These are phyloP conservation scores for Fomitopsis pulvina DNA, from an alignment of 768 basidiomycete genomes.

Conservation along the genomic window DNA sequence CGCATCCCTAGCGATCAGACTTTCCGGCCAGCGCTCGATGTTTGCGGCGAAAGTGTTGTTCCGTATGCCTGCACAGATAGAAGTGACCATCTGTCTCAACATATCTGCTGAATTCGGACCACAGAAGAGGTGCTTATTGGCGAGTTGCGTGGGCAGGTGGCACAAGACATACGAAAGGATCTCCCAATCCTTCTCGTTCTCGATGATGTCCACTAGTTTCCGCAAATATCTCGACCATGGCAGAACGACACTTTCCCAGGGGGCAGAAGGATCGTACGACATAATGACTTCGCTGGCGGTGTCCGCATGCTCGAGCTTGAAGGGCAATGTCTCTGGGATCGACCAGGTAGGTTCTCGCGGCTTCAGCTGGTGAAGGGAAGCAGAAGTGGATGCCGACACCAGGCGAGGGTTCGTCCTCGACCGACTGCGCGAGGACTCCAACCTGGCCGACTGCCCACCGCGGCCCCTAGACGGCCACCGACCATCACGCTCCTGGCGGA, in stretches of 20 bases:
- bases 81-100: conserved; percentile 55
- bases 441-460: conserved; percentile 34
- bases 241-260: conserved; percentile 40
- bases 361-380: conserved; percentile 21
- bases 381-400: conserved; percentile 18
- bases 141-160: conserved; percentile 83
- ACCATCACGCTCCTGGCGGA: conserved; percentile 46
- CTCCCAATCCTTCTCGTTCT: conserved; percentile 84
- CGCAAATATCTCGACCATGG: conserved; percentile 71
- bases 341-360: conserved; percentile 53
- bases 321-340: conserved; percentile 59
- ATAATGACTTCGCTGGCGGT: conserved; percentile 61
- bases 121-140: conserved; percentile 96
- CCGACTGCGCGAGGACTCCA: conserved; percentile 51
- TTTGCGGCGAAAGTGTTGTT: conserved; percentile 49
- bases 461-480: conserved; percentile 48
- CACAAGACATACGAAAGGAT: conserved; percentile 87
- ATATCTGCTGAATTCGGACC: conserved; percentile 71
- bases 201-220: conserved; percentile 57
- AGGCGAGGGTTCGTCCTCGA: conserved; percentile 43
- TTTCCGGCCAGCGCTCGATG: conserved; percentile 52
- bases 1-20: conserved; percentile 71
- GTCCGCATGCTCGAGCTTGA: conserved; percentile 45
- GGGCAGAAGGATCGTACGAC: conserved; percentile 52
- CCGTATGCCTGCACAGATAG: conserved; percentile 61